Evolutionary conservation across 805 yeast species (phyloP), one percentile per base, ranked within the genome.

Genomic region (Metschnikowia baotianmanensis): DNA sequence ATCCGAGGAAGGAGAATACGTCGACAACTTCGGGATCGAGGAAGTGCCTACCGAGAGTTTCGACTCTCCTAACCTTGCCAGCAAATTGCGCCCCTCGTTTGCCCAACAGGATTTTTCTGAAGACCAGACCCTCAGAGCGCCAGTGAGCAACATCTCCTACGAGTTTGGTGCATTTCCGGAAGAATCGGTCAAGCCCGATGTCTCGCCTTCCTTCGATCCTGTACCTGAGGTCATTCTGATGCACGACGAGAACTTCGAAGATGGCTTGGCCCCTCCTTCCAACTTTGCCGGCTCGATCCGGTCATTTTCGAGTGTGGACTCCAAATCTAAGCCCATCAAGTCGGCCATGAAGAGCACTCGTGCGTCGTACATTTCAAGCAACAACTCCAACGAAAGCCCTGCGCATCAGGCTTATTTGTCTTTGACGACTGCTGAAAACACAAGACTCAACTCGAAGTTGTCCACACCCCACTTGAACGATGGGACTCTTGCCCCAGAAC

Each of bases 381-480:
- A 42, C 25, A 32, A 38, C 13, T 25, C 40, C 5, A 43, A 43
- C 4, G 42, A 40, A 6, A 48, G 44, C 17, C 69, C 83, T 1
- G 86, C 86, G 0, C 76, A 76, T 20, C 75, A 73, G 44, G 88
- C 86, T 0, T 83, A 83, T 51, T 55, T 83, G 31, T 80, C 86
- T 0, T 61, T 82, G 39, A 74, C 90, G 1, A 85, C 93, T 0
- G 90, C 90, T 1, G 89, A 84, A 55, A 85, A 85, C 58, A 85
- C 93, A 0, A 71, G 89, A 43, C 56, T 83, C 42, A 85, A 85
- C 61, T 83, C 91, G 1, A 74, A 75, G 45, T 57, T 78, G 55
- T 71, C 80, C 6, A 51, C 74, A 0, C 49, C 69, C 4, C 64
- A 69, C 36, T 61, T 71, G 47, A 45, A 40, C 20, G 66, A 61